Base-by-base conservation (phyloP, 1,284 basidiomycete genomes). In the Ganoderma lucidum region DNA sequence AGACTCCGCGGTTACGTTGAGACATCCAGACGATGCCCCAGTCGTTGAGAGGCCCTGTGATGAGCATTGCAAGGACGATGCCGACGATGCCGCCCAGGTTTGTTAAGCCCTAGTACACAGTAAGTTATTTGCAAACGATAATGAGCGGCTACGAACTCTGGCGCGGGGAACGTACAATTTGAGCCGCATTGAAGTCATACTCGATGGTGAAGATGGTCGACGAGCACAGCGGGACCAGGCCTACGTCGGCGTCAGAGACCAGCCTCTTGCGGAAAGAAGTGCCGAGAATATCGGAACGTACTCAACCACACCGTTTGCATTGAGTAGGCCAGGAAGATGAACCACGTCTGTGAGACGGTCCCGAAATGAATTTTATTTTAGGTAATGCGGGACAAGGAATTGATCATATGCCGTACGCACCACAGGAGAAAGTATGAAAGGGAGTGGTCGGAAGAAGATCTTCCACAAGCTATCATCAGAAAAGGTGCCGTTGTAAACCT, bases 221-320 rank as follows among this genome's bases (percentile, higher is more conserved):
- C 14, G 81, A 84, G 67, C 82, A 83, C 28, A 83, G 79, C 2
- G 80, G 81, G 44, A 83, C 78, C 17, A 83, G 78, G 73, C 81
- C 81, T 82, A 60, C 6, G 14, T 23, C 23, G 2, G 39, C n/a
- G 5, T 53, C 78, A 80, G 23, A 51, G 2, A 3, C 51, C 32
- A 48, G 51, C 32, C 35, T 51, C 60, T 14, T 28, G 51, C 19
- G 60, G 35, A 48, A 35, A 23, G 41, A 39, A n/a, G 35, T 32
- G 30, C 15, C 14, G 59, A 23, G 65, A 35, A 35, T 55, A 12
- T 8, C 60, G 39, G 42, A 5, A 70, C 79, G 62, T 65, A 83
- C 82, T 84, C 35, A 83, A 75, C 82, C 82, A 83, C 10, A 81
- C 83, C 5, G 82, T 83, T 65, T 82, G 81, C 82, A 83, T 80